Conservation (phyloP, 2,329 filamentous ascomycete genomes). For the Passalora sequoiae region DNA sequence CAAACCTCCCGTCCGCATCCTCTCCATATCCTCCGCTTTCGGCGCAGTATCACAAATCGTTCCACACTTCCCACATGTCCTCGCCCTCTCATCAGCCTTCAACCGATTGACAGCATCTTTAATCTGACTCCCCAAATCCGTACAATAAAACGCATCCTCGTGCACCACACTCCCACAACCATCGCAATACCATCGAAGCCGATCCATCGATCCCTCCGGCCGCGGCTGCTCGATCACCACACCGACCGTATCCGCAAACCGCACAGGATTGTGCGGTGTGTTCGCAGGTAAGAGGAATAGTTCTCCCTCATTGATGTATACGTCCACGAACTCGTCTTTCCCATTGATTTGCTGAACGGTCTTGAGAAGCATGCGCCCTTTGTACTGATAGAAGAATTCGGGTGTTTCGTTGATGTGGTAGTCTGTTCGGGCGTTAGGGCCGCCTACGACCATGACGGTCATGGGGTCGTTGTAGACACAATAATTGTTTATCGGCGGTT, state of each 20-base stretch:
- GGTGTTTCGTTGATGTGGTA: slow-evolving; percentile 97
- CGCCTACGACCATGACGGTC: slow-evolving; percentile 90
- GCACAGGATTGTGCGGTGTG: slow-evolving; percentile 92
- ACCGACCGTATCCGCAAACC: slow-evolving; percentile 90
- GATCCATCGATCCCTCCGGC: slow-evolving; percentile 64
- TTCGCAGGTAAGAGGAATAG: slow-evolving; percentile 92
- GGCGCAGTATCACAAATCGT: slow-evolving; percentile 67
- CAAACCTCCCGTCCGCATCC: slow-evolving; percentile 24
- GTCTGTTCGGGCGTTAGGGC: slow-evolving; percentile 91
- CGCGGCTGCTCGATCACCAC: slow-evolving; percentile 84
- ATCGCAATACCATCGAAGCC: slow-evolving; percentile 85
- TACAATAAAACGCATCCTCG: slow-evolving; percentile 82
- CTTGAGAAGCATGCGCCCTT: slow-evolving; percentile 88
- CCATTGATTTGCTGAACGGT: slow-evolving; percentile 64
- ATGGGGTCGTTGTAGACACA: slow-evolving; percentile 85
- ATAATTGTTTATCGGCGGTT: slow-evolving; percentile 95
- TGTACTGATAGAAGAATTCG: slow-evolving; percentile 98
- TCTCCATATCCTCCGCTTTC: slow-evolving; percentile 35
- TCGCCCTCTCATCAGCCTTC: slow-evolving; percentile 60
- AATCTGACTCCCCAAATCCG: slow-evolving; percentile 87
- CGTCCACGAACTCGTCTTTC: slow-evolving; percentile 64
- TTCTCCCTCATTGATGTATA: slow-evolving; percentile 85
- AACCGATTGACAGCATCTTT: slow-evolving; percentile 85
- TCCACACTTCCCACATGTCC: slow-evolving; percentile 75
- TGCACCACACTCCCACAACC: slow-evolving; percentile 68